Percentiles rank a stretch among this genome's conserved stretches.
Evolutionary conservation across 1,284 basidiomycete species (phyloP).

Genomic region (Ceratobasidium papillatum): DNA sequence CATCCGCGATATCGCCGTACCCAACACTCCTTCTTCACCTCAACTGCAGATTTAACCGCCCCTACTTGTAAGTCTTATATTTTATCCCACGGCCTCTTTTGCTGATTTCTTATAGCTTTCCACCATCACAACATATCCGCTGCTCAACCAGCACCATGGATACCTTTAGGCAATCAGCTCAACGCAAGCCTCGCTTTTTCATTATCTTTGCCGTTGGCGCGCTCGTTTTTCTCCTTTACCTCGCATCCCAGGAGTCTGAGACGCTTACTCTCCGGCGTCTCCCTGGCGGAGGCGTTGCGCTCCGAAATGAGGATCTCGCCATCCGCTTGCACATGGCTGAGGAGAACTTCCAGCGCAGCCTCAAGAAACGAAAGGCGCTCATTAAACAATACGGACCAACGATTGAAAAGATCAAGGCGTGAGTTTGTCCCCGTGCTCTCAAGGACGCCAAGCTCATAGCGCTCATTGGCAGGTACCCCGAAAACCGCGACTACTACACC

Average conservation of each 20-base stretch:
- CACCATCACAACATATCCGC: background rate
- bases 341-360: constrained; percentile 19
- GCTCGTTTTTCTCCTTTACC: constrained; percentile 2
- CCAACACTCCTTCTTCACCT: constrained; percentile 4
- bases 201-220: constrained; percentile 1
- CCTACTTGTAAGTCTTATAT: background rate
- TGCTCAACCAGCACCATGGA: constrained; percentile 28
- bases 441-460: background rate
- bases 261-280: background rate
- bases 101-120: background rate
- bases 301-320: constrained; percentile 19
- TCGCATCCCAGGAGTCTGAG: background rate
- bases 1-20: background rate
- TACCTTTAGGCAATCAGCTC: constrained; percentile 9
- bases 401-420: constrained; percentile 10
- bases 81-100: background rate
- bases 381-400: constrained; percentile 12
- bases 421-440: background rate
- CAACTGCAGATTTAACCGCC: background rate
- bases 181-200: constrained; percentile 24
- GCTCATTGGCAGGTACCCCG: background rate
- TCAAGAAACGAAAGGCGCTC: constrained; percentile 15
- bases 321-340: constrained; percentile 15
- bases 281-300: constrained; percentile 19
- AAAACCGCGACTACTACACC: constrained; percentile 16